Conservation (phyloP, 805 yeast species). For the Ogataea corticis region DNA sequence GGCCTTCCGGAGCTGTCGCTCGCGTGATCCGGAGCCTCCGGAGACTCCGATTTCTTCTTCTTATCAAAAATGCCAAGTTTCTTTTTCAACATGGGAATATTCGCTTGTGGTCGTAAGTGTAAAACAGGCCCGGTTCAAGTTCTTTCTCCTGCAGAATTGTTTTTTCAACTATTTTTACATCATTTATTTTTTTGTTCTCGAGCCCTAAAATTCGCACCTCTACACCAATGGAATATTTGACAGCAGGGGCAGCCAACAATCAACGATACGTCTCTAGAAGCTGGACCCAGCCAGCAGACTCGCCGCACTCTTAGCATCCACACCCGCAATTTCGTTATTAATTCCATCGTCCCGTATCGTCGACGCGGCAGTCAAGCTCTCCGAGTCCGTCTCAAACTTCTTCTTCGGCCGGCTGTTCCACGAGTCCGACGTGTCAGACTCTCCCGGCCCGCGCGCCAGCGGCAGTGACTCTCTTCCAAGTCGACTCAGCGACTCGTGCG, state of each 20-base stretch:
- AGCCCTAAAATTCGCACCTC: neutral
- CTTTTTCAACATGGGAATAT: slow-evolving; percentile 21
- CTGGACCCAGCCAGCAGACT: slow-evolving; percentile 74
- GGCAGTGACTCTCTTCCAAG: slow-evolving; percentile 72
- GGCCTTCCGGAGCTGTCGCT: neutral
- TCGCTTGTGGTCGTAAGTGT: neutral
- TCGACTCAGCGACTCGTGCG: slow-evolving; percentile 54
- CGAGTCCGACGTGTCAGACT: slow-evolving; percentile 27
- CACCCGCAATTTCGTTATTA: slow-evolving; percentile 38
- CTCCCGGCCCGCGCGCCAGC: slow-evolving; percentile 15
- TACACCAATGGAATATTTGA: slow-evolving; percentile 4
- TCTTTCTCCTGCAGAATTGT: too few relatives aligned
- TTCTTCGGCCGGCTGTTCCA: slow-evolving; percentile 38
- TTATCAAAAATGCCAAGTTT: slow-evolving; percentile 17
- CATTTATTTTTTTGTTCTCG: too few relatives aligned
- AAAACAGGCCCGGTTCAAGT: too few relatives aligned
- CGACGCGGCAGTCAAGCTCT: slow-evolving; percentile 12
- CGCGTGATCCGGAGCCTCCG: slow-evolving; percentile 1
- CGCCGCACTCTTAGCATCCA: slow-evolving; percentile 87
- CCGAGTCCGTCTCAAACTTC: slow-evolving; percentile 18
- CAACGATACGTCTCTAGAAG: too few relatives aligned
- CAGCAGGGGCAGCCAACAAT: too few relatives aligned
- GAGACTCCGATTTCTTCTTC: slow-evolving; percentile 8
- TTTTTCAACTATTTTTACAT: too few relatives aligned
- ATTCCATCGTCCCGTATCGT: slow-evolving; percentile 15